Base-by-base conservation (phyloP, 2,329 filamentous ascomycete genomes). In the Claviceps humidiphila region DNA sequence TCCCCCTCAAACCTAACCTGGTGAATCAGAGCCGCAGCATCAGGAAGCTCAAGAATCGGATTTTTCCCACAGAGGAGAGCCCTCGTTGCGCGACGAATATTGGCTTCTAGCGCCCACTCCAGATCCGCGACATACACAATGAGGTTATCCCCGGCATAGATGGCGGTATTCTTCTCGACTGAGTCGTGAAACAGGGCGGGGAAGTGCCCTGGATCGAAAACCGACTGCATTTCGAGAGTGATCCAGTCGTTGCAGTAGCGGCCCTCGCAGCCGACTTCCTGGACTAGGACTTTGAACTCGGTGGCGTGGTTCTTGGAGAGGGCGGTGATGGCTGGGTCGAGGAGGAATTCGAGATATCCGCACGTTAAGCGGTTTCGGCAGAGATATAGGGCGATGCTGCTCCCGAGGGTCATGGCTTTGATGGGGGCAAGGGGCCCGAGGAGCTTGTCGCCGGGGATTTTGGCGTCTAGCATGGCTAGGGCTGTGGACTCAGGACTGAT, bases 371-470 rank as follows among this genome's bases (percentile, higher is more conserved):
- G 55, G 55, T 58, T 58, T 6, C 53, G 46, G 24, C 60, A 58
- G 38, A 60, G 54, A 26, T 57, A 56, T 16, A 62, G 58, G 8
- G 62, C 54, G 20, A 64, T 44, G 41, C 49, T 56, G 14, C 61
- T 60, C 16, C 59, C 61, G 3, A 61, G 53, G 3, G 56, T 53
- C 42, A 64, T 56, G 53, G 63, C 57, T 13, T 60, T 56, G 41
- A 64, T 54, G 8, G 61, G 62, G 6, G 60, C 60, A 14, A 64
- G 51, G 41, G 58, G 59, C 57, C 59, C 60, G 30, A 63, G 55
- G 20, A 61, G 53, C 26, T 61, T 58, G 17, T 56, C 60, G 42
- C 54, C 53, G 13, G 56, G 57, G 17, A 63, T 57, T n/a, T 59
- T 54, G 14, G 48, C 49, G 38, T 63, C 58, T 9, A 63, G 56